Evolutionary conservation across 140 eudicot species (phyloP), one percentile per base, ranked within the genome.

Genomic region (Anethum foeniculum): DNA sequence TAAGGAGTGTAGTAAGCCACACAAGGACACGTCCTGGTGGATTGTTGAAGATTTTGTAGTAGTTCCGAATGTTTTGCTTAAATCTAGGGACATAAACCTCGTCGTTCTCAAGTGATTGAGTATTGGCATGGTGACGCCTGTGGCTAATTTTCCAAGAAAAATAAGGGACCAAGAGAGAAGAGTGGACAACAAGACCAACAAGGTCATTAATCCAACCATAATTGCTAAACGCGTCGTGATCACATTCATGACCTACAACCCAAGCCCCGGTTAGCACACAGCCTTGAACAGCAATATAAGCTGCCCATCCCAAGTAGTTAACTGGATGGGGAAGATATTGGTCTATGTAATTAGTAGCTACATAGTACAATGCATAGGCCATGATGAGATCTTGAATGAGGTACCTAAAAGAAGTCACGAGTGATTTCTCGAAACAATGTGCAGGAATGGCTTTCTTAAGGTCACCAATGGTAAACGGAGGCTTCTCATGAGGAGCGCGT

Each of bases 111-210:
- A 54, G 32, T 9, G 68, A 60, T n/a, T 60, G 68, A 60, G 68
- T 60, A n/a, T 60, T 60, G 32, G 68, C 68, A 23, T 60, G 68
- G 15, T 60, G 68, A n/a, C 68, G 68, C 68, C 68, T 60, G 68
- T 60, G 68, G 15, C 68, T 60, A 60, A 60, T 60, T n/a, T 60
- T 60, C 68, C 68, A 60, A 60, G 68, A 60, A 60, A 60, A 60
- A 9, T 60, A 60, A 60, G 68, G 68, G 15, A 60, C 68, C 14
- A 60, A n/a, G 15, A 60, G 68, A 11, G 68, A 60, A 60, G 68
- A 60, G 15, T 60, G 68, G 32, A 60, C 68, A 60, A 60, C 68
- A 60, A 60, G 68, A n/a, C 68, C 68, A 60, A 60, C 68, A n/a
- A 60, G 68, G 68, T 60, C 68, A n/a, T 60, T 60, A 2, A 60